A percentile compares a stretch with the other conserved stretches of the same genome.
These are phyloP conservation scores for Penicillium canariense DNA, from an alignment of 495 filamentous ascomycete species.

Conservation along the genomic window DNA sequence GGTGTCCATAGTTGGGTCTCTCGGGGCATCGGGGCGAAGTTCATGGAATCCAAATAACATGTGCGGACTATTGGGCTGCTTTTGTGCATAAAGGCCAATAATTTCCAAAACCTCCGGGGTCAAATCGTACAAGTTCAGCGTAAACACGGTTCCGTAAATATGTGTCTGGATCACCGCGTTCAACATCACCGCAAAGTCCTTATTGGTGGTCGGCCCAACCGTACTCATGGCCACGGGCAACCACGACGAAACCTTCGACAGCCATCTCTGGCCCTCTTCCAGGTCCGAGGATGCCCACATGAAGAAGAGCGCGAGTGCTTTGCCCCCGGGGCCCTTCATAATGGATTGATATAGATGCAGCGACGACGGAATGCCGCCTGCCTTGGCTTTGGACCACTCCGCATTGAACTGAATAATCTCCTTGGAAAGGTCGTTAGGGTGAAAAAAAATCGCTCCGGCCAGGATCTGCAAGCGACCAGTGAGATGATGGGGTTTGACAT, in stretches of 20 bases:
- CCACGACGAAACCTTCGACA: constrained; percentile 10
- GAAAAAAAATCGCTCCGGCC: constrained; percentile 9
- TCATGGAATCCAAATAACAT: constrained; percentile 14
- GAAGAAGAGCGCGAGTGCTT: constrained; percentile 2
- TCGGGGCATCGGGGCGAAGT: constrained; percentile 8
- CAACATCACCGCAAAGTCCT: neutral
- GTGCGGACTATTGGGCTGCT: constrained; percentile 7
- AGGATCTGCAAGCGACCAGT: constrained; percentile 3
- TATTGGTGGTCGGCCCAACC: constrained; percentile 11
- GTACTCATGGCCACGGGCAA: constrained; percentile 10
- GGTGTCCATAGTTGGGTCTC: neutral
- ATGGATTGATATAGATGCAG: constrained; percentile 12
- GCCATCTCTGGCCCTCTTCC: constrained; percentile 13
- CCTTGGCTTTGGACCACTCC: constrained; percentile 6
- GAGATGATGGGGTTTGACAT: neutral
- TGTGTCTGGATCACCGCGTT: neutral
- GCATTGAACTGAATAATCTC: constrained; percentile 9
- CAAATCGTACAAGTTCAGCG: neutral
- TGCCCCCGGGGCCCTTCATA: constrained; percentile 4
- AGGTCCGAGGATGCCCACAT: constrained; percentile 18
- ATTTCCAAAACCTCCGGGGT: constrained; percentile 17
- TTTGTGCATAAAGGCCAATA: constrained; percentile 2
- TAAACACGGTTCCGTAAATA: constrained; percentile 6
- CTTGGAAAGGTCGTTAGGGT: constrained; percentile 6
- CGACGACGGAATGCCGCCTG: constrained; percentile 6